Conservation (phyloP, 805 yeast species). For the Candida boleticola region DNA sequence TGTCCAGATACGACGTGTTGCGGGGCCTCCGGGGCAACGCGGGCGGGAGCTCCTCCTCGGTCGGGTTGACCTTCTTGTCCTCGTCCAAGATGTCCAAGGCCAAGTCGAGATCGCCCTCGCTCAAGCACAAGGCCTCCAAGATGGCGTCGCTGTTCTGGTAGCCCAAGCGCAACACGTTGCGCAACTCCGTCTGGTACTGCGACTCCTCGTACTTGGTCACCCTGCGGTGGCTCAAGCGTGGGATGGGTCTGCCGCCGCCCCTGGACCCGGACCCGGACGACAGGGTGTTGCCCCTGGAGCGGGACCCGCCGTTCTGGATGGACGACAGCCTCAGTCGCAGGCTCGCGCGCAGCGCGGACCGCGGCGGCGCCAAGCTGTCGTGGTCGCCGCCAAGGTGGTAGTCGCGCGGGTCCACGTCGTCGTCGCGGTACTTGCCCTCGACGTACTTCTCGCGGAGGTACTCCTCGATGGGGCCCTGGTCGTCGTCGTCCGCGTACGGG, state of each 20-base stretch:
- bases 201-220: conserved; percentile 53
- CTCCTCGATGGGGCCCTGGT: conserved; percentile 48
- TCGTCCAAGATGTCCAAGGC: conserved; percentile 59
- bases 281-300: conserved; percentile 6
- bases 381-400: conserved; percentile 23
- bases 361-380: conserved; percentile 7
- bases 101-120: conserved; percentile 56
- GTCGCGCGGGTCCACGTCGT: conserved; percentile 31
- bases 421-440: conserved; percentile 54
- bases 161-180: conserved; percentile 50
- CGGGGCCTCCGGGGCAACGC: conserved; percentile 38
- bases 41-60: conserved; percentile 46
- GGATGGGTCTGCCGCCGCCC: conserved; percentile 22
- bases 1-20: background rate
- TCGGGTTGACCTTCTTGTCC: conserved; percentile 33
- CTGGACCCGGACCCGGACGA: conserved; percentile 6
- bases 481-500: conserved; percentile 76
- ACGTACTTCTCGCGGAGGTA: conserved; percentile 69
- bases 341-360: conserved; percentile 5
- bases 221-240: conserved; percentile 48
- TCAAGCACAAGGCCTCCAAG: conserved; percentile 59
- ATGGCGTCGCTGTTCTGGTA: conserved; percentile 53
- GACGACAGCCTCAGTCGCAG: conserved; percentile 21
- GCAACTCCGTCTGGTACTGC: conserved; percentile 49
- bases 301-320: conserved; percentile 5